These are phyloP conservation scores for Russula dissimulans DNA, from an alignment of 768 basidiomycete species.

Conservation along the genomic window DNA sequence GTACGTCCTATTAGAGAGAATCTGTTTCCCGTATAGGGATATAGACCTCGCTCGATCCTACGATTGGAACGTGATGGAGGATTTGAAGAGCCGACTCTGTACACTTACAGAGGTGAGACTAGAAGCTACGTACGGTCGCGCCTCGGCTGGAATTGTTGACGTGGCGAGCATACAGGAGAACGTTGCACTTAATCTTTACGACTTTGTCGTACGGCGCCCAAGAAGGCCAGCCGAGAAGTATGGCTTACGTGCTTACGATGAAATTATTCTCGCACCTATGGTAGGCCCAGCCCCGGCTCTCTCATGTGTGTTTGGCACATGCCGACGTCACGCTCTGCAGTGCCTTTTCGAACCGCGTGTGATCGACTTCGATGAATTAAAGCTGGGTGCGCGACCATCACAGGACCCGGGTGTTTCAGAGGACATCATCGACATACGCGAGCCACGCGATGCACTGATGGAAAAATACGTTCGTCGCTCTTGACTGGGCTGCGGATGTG, in stretches of 20 bases:
- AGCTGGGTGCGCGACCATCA: slow-evolving; percentile 38
- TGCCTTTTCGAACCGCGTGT: slow-evolving; percentile 90
- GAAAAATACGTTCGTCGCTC: slow-evolving; percentile 34
- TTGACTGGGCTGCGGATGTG: background rate
- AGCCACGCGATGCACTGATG: slow-evolving; percentile 21
- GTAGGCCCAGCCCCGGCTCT: slow-evolving; percentile 37
- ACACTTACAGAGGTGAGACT: slow-evolving; percentile 72
- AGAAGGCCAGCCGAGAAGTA: slow-evolving; percentile 77
- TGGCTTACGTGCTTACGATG: slow-evolving; percentile 85
- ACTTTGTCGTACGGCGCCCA: slow-evolving; percentile 78
- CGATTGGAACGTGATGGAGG: slow-evolving; percentile 89
- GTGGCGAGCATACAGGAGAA: slow-evolving; percentile 49
- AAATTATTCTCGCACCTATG: slow-evolving; percentile 91
- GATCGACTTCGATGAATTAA: slow-evolving; percentile 80
- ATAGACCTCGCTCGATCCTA: slow-evolving; percentile 66
- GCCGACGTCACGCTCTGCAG: slow-evolving; percentile 31
- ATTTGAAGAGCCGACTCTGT: slow-evolving; percentile 76
- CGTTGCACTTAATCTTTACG: slow-evolving; percentile 83
- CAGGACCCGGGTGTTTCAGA: slow-evolving; percentile 59
- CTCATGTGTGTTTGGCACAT: background rate
- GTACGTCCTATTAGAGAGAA: slow-evolving; percentile 65
- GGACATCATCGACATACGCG: slow-evolving; percentile 44
- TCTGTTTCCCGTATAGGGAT: slow-evolving; percentile 83
- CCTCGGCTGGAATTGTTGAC: background rate
- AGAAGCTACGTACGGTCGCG: slow-evolving; percentile 18